Evolutionary conservation across 192 early-diverging fungal genomes (phyloP), one percentile per base, ranked within the genome.

Genomic region (Nowakowskiella sp.): DNA sequence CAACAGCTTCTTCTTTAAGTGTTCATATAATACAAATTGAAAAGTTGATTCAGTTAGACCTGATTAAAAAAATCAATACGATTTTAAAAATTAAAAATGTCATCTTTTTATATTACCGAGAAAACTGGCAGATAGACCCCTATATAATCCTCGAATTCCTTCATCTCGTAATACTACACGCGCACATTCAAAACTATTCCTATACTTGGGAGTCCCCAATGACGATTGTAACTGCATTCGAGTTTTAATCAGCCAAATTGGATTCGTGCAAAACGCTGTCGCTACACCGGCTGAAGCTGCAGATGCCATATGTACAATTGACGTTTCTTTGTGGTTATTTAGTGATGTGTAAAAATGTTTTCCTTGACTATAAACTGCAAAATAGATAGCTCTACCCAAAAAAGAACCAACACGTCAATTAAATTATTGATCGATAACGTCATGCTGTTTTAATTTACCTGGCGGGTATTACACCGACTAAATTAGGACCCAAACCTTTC

Each of bases 201-300:
- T 72, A 68, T 94, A 93, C 47, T 51, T 29, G 3, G 51, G 7
- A 21, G 16, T 51, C 9, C 53, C 0, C 24, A 26, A 51, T 30
- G 42, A 63, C n/a, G 31, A 23, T 26, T 73, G 71, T 1, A 69
- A 63, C 54, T 68, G 67, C 74, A 98, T 87, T 44, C 95, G 70
- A 0, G 93, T 98, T 57, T 97, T 98, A 32, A 97, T 81, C 39
- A 98, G 77, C 95, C 95, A 98, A 22, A 98, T 96, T 0, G 95
- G 95, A 58, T 91, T 95, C 1, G 93, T 94, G n/a, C 68, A 72
- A 1, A 85, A 80, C 0, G 89, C 85, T 2, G 86, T 90, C 3
- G 87, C 74, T 26, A 88, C 64, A 7, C 83, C 85, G 0, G 91
- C 89, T 4, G 78, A 66, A 0, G 76, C 71, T 0, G 92, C 89